Evolutionary conservation across 176 grass and related monocot species (phyloP).

Genomic region (Cenchrus fungigraminus): DNA sequence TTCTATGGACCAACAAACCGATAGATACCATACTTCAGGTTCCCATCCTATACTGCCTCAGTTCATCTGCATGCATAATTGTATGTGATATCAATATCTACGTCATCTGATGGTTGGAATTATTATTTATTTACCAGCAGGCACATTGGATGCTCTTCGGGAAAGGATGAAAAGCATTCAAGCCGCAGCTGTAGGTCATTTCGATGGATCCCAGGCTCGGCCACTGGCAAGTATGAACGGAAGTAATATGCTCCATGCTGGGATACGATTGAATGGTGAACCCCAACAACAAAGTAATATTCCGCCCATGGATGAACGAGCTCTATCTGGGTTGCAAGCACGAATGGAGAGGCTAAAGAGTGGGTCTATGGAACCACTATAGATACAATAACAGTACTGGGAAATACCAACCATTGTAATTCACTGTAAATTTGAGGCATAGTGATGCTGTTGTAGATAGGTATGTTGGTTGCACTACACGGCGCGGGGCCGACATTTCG

Average conservation of each 20-base stretch:
- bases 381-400: constrained; percentile 45
- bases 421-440: constrained; percentile 82
- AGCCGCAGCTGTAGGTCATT: constrained; percentile 78
- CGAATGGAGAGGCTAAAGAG: constrained; percentile 97
- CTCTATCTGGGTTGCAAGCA: constrained; percentile 90
- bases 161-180: constrained; percentile 99
- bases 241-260: constrained; percentile 47
- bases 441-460: constrained; percentile 62
- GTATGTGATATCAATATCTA: not conserved
- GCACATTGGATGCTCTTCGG: constrained; percentile 81
- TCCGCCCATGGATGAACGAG: constrained; percentile 93
- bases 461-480: constrained; percentile 38
- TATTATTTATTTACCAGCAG: constrained; percentile 27
- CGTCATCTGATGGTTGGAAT: constrained; percentile 14
- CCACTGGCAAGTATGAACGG: constrained; percentile 59
- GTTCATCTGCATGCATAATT: not conserved
- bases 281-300: constrained; percentile 61
- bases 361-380: constrained; percentile 86
- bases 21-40: constrained; percentile 79
- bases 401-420: constrained; percentile 60
- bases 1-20: constrained; percentile 44
- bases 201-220: constrained; percentile 62
- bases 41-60: constrained; percentile 1
- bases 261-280: constrained; percentile 53
- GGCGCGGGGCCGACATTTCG: constrained; percentile 50